Evolutionary conservation across 306 rosid species (phyloP), one percentile per base, ranked within the genome.

Genomic region (Rosa rugosa): DNA sequence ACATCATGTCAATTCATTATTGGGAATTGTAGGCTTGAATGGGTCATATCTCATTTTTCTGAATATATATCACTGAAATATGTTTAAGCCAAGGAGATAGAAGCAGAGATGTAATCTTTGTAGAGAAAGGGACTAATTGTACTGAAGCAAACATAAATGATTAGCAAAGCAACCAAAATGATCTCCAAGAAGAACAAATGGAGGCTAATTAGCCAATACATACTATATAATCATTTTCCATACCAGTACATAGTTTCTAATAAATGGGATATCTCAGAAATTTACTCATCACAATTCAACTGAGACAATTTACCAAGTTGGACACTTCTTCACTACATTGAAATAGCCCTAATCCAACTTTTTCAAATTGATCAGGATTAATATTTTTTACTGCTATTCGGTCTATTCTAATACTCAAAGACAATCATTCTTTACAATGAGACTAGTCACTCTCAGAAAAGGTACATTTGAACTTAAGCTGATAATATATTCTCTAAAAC

Each of bases 71-170:
- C 40, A 27, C 40, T 4, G 25, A n/a, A 5, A 20, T 17, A 23
- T 57, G 22, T 69, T 34, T 44, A 23, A 77, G 50, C 47, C 36
- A 62, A 45, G 75, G 31, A 27, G 84, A 76, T 17, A 60, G 11
- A 44, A 38, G 34, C 82, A 80, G 67, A 46, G 75, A 67, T 71
- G 72, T 72, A 70, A 57, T 69, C 83, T 69, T 4, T 40, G 20
- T 47, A 31, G 7, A 41, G 76, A 76, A 72, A 84, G 13, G 69
- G 47, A 79, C 71, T 18, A 41, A 7, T 72, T 77, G 72, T 34
- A 14, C 69, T 54, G 73, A 75, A 62, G 59, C 51, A 47, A 34
- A 10, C 49, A 57, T 45, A 31, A 51, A 47, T 74, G 49, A 66
- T 44, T 22, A 75, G 75, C 41, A 45, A 75, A 34, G 42, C 70